Evolutionary conservation across 306 rosid genomes (phyloP).

Genomic region (Acacia acuminata): DNA sequence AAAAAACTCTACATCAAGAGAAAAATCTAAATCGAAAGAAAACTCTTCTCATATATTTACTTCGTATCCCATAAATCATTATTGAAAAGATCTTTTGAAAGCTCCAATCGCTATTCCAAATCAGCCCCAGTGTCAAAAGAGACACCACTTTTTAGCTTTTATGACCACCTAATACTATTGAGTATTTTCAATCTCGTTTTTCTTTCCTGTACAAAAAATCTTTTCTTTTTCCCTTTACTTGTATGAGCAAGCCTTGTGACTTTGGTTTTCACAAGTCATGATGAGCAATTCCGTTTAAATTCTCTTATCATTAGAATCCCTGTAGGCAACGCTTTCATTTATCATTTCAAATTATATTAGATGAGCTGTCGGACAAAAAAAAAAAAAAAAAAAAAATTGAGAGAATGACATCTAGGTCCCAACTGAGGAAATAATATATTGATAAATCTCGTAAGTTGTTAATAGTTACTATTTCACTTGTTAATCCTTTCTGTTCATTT

Average conservation of each 20-base stretch:
- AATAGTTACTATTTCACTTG: no score
- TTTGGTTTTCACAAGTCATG: neutral
- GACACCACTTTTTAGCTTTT: neutral
- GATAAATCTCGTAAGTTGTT: no score
- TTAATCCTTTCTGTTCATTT: no score
- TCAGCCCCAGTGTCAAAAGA: conserved; percentile 11
- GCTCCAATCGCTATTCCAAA: no score
- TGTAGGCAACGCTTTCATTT: neutral
- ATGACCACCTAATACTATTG: neutral
- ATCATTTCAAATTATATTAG: neutral
- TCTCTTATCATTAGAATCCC: neutral
- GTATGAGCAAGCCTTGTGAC: neutral
- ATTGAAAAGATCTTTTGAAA: no score
- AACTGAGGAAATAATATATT: no score
- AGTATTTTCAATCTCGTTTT: neutral
- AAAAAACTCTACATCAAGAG: no score
- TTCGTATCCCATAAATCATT: no score
- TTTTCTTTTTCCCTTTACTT: neutral
- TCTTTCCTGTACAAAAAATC: neutral
- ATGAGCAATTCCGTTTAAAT: neutral
- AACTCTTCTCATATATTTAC: no score
- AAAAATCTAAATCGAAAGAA: no score
- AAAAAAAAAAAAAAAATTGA: no score
- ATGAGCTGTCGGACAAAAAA: neutral
- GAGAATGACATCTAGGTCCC: no score